These are phyloP conservation scores for Monosporascus sp. DNA, from an alignment of 2,329 filamentous ascomycete genomes.

Conservation along the genomic window DNA sequence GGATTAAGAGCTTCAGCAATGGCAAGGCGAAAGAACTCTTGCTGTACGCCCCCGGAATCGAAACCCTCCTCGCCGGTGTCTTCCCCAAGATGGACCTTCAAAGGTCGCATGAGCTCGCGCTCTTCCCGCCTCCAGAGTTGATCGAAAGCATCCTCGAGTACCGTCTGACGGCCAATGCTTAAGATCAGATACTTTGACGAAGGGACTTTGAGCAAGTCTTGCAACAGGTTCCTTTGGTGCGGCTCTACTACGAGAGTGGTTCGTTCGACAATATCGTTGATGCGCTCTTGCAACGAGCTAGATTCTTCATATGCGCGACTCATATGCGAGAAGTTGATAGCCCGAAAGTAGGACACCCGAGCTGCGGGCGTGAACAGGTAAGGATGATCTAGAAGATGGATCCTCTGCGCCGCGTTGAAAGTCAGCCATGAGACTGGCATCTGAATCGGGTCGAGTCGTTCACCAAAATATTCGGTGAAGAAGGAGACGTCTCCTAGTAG, in stretches of 20 bases:
- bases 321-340: slow-evolving; percentile 86
- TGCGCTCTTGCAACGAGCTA: slow-evolving; percentile 49
- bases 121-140: slow-evolving; percentile 85
- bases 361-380: slow-evolving; percentile 72
- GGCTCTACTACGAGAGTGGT: slow-evolving; percentile 50
- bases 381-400: slow-evolving; percentile 74
- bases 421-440: slow-evolving; percentile 69
- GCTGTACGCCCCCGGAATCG: slow-evolving; percentile 91
- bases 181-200: slow-evolving; percentile 68
- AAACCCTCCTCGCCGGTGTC: slow-evolving; percentile 81
- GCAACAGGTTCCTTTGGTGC: slow-evolving; percentile 56
- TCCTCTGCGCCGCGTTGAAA: slow-evolving; percentile 54
- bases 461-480: slow-evolving; percentile 67
- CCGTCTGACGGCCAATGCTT: slow-evolving; percentile 59
- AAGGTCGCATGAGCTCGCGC: slow-evolving; percentile 73
- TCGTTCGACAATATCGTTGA: slow-evolving; percentile 50
- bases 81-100: slow-evolving; percentile 84
- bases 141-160: slow-evolving; percentile 72
- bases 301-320: slow-evolving; percentile 70
- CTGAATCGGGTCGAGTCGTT: slow-evolving; percentile 68
- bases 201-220: slow-evolving; percentile 59
- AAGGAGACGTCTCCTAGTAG: slow-evolving; percentile 67
- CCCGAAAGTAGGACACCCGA: slow-evolving; percentile 77
- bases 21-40: slow-evolving; percentile 88
- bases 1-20: slow-evolving; percentile 76